Evolutionary conservation across 2,329 filamentous ascomycete genomes (phyloP).

Genomic region (Monosporascus cannonballus): DNA sequence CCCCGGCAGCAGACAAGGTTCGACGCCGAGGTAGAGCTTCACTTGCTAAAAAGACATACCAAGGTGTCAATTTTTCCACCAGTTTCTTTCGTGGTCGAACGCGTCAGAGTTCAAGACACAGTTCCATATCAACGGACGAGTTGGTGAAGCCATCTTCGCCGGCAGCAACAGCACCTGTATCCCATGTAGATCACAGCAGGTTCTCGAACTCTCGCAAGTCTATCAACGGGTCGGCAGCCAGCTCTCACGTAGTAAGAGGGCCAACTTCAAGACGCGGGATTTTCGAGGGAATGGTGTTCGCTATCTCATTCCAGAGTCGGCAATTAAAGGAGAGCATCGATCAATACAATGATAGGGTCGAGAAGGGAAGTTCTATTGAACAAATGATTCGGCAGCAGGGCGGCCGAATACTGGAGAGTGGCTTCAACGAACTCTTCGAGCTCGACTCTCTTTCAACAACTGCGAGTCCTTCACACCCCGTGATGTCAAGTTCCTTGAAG

Average conservation of each 20-base stretch:
- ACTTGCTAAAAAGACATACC: conserved; percentile 19
- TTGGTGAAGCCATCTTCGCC: conserved; percentile 34
- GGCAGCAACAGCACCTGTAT: conserved; percentile 18
- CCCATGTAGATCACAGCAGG: background rate
- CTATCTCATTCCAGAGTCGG: conserved; percentile 62
- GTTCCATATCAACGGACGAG: conserved; percentile 43
- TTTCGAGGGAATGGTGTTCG: conserved; percentile 82
- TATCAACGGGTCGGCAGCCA: background rate
- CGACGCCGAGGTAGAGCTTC: conserved; percentile 20
- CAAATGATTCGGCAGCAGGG: conserved; percentile 63
- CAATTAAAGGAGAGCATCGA: conserved; percentile 47
- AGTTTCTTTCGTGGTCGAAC: conserved; percentile 20
- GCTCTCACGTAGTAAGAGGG: background rate
- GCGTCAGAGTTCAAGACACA: conserved; percentile 18
- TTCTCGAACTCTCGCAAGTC: conserved; percentile 5
- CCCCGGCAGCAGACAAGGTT: conserved; percentile 14
- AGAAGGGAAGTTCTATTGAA: conserved; percentile 43
- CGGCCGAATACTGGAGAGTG: conserved; percentile 63
- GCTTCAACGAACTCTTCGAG: conserved; percentile 78
- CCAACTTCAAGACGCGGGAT: conserved; percentile 30
- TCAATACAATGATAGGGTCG: conserved; percentile 34
- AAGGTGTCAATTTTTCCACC: conserved; percentile 6
- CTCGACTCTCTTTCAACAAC: conserved; percentile 25
- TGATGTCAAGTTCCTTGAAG: conserved; percentile 32
- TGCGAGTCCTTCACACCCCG: conserved; percentile 14